Base-by-base conservation (phyloP, 352 stramenopile genomes). In the Phytophthora pluvialis region DNA sequence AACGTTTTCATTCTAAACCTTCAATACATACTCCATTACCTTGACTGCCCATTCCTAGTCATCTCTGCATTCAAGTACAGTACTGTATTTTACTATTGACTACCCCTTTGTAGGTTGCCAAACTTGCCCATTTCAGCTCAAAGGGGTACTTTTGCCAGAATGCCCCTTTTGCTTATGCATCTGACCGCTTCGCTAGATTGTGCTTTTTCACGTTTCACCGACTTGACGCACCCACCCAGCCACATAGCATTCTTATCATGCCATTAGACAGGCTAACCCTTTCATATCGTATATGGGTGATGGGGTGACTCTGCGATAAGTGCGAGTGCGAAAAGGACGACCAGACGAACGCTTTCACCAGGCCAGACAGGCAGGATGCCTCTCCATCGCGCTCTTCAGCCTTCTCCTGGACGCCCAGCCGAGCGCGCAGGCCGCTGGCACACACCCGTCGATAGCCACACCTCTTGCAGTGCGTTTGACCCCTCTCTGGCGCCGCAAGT, bases 311-410 rank as follows among this genome's bases (percentile, higher is more conserved):
- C 18, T n/a, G 21, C 18, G 4, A 9, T 70, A 70, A 66, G 48
- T 66, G 35, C 63, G 48, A 67, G 29, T 40, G 35, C 50, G 39
- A 64, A 59, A 40, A 72, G 44, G 39, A 64, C 58, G 32, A 64
- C 32, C 45, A 60, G 39, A 72, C 58, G 58, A 68, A 67, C 3
- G 8, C 3, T 35, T 35, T 35, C 1, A 67, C 57, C 38, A 66
- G 46, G 62, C 57, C 38, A 66, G 46, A 70, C 62, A 59, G 39
- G 40, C 11, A 29, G 29, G 29, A 42, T 47, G 57, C 48, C 48
- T 64, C 58, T 55, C n/a, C 26, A 40, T 50, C 28, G 26, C 44
- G 33, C 29, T 63, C 51, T 57, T 54, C 44, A 39, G 46, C 12
- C n/a, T 47, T 64, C 29, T 64, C 31, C 25, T 60, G 15, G 45